phyloP scores from a whole-genome alignment of 768 basidiomycete species.

The Lactarius hengduanensis region DNA sequence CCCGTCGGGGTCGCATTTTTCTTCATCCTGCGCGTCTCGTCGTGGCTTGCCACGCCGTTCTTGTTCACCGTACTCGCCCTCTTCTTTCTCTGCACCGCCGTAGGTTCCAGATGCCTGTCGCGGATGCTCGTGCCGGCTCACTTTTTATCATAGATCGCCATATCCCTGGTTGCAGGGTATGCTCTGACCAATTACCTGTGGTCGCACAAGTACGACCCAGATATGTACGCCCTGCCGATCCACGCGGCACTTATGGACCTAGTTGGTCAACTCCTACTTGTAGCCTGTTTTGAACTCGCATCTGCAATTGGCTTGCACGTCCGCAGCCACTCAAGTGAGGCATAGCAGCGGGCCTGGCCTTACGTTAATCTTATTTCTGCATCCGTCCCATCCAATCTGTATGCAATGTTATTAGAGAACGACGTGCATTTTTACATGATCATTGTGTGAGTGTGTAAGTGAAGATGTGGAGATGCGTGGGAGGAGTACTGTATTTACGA shows the following conservation, averaged over 20 bases:
- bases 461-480: neutral
- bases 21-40: conserved; percentile 55
- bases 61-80: conserved; percentile 68
- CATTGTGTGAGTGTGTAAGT: neutral
- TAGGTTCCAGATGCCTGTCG: conserved; percentile 40
- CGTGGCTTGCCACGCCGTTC: conserved; percentile 75
- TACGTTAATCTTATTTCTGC: neutral
- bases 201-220: conserved; percentile 77
- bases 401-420: neutral
- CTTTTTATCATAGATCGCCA: conserved; percentile 49
- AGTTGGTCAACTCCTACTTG: conserved; percentile 76
- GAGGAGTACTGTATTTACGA: neutral
- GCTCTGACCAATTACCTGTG: conserved; percentile 74
- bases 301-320: conserved; percentile 43
- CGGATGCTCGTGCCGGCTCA: neutral
- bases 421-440: neutral
- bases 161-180: conserved; percentile 68
- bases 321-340: neutral
- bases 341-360: neutral
- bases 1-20: conserved; percentile 81
- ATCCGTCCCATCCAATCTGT: neutral
- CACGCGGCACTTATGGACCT: conserved; percentile 90
- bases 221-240: conserved; percentile 91
- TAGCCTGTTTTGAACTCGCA: conserved; percentile 69
- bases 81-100: conserved; percentile 72